phyloP scores from a whole-genome alignment of 2,329 filamentous ascomycete species.

The Pseudogymnoascus pannorum region DNA sequence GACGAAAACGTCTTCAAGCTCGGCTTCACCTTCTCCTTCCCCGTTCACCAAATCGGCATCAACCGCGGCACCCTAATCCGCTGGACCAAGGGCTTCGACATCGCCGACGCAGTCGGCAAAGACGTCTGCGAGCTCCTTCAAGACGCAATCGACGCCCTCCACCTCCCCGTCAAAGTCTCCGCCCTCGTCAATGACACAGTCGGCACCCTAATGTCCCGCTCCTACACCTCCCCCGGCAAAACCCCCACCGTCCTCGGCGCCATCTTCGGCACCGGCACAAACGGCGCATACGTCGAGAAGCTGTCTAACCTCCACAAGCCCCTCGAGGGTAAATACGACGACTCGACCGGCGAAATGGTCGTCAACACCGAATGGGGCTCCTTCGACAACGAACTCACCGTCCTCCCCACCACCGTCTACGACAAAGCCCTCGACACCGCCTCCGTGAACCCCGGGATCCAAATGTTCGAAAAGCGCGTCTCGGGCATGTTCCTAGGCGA shows the following conservation, averaged over 20 bases:
- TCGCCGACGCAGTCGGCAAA: slow-evolving; percentile 86
- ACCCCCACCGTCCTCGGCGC: slow-evolving; percentile 83
- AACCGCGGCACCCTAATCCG: slow-evolving; percentile 91
- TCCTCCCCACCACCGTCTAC: slow-evolving; percentile 78
- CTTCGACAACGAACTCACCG: slow-evolving; percentile 88
- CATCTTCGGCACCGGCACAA: slow-evolving; percentile 96
- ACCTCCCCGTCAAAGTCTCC: slow-evolving; percentile 86
- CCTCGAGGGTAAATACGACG: slow-evolving; percentile 54
- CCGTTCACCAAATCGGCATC: slow-evolving; percentile 86
- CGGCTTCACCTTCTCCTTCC: slow-evolving; percentile 98
- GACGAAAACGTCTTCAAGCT: slow-evolving; percentile 69
- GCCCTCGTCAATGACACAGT: slow-evolving; percentile 97
- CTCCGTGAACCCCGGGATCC: slow-evolving; percentile 84
- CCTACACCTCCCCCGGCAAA: slow-evolving; percentile 86
- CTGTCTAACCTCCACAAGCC: slow-evolving; percentile 75
- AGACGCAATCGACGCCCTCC: slow-evolving; percentile 76
- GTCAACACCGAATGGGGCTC: slow-evolving; percentile 98
- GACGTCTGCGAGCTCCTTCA: slow-evolving; percentile 91
- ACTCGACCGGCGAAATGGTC: slow-evolving; percentile 85
- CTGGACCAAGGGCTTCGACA: slow-evolving; percentile 99
- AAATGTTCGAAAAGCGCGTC: slow-evolving; percentile 98
- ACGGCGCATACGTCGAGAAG: slow-evolving; percentile 96
- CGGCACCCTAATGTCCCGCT: slow-evolving; percentile 93
- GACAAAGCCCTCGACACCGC: slow-evolving; percentile 71
- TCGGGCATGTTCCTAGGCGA: slow-evolving; percentile 98